Evolutionary conservation across 352 stramenopile genomes (phyloP).

Genomic region (Phytophthora pseudosyringae): DNA sequence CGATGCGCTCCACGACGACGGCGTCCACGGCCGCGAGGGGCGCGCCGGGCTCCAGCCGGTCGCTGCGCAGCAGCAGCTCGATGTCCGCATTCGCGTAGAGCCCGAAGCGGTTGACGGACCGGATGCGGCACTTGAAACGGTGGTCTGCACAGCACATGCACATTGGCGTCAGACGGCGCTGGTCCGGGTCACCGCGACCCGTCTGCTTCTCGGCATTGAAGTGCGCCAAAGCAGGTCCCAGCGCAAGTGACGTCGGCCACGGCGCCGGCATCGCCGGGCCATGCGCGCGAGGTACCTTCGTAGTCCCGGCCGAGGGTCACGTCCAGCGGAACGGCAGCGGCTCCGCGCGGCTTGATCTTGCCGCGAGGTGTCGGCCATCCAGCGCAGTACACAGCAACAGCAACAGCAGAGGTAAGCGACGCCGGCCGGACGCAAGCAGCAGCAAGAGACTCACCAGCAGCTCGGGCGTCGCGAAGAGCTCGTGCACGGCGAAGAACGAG

Average conservation of each 20-base stretch:
- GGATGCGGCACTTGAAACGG: conserved; percentile 79
- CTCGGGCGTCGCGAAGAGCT: conserved; percentile 64
- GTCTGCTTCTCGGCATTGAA: conserved; percentile 42
- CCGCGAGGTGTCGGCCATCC: neutral
- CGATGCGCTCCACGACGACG: conserved; percentile 73
- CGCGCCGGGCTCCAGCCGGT: conserved; percentile 22
- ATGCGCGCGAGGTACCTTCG: conserved; percentile 37
- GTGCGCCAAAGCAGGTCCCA: conserved; percentile 30
- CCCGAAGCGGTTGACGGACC: conserved; percentile 67
- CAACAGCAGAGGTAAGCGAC: conserved; percentile 2
- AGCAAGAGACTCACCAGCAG: conserved; percentile 47
- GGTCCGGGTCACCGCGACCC: conserved; percentile 2
- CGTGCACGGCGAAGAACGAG: conserved; percentile 78
- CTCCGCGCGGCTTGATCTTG: conserved; percentile 70
- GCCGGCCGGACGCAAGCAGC: neutral
- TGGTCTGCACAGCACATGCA: conserved; percentile 47
- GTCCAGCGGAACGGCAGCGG: conserved; percentile 54
- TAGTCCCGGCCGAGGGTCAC: conserved; percentile 63
- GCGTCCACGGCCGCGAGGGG: conserved; percentile 69
- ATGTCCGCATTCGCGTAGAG: conserved; percentile 73
- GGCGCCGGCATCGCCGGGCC: conserved; percentile 21
- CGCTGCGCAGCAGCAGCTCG: conserved; percentile 47
- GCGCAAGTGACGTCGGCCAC: conserved; percentile 23
- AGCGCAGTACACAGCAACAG: conserved; percentile 6
- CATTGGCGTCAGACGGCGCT: conserved; percentile 21